A percentile compares a stretch with the other conserved stretches of the same genome.
Conservation (phyloP, 140 eudicot genomes). For the Bidens hawaiensis region DNA sequence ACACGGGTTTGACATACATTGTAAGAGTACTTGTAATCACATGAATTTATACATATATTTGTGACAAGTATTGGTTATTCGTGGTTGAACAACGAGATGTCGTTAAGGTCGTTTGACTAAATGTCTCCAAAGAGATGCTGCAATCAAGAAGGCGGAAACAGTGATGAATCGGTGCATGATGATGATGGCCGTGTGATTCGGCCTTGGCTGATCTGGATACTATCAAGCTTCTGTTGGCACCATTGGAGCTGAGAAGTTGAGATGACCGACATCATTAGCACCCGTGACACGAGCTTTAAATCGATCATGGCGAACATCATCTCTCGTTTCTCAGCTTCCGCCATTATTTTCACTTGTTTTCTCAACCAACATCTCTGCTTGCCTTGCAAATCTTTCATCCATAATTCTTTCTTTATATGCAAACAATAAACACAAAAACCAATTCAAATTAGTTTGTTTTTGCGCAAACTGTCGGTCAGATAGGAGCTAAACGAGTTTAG, state of each 20-base stretch:
- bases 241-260: constrained; percentile 54
- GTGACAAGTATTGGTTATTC: neutral
- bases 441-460: neutral
- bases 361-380: constrained; percentile 46
- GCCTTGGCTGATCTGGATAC: constrained; percentile 32
- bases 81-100: constrained; percentile 36
- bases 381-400: constrained; percentile 44
- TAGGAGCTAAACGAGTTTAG: neutral
- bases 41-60: constrained; percentile 5
- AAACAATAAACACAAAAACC: neutral
- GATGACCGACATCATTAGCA: constrained; percentile 44
- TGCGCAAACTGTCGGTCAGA: neutral
- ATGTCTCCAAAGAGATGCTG: neutral
- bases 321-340: constrained; percentile 26
- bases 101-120: constrained; percentile 21
- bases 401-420: constrained; percentile 33
- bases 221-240: constrained; percentile 49
- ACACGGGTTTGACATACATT: constrained; percentile 43
- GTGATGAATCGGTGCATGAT: neutral
- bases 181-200: constrained; percentile 19
- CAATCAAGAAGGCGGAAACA: constrained; percentile 36
- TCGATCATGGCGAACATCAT: constrained; percentile 38
- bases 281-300: constrained; percentile 43
- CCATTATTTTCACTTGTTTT: constrained; percentile 18
- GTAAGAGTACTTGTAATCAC: neutral